phyloP scores from a whole-genome alignment of 148 eudicot species.

The Suaeda aralocaspica region DNA sequence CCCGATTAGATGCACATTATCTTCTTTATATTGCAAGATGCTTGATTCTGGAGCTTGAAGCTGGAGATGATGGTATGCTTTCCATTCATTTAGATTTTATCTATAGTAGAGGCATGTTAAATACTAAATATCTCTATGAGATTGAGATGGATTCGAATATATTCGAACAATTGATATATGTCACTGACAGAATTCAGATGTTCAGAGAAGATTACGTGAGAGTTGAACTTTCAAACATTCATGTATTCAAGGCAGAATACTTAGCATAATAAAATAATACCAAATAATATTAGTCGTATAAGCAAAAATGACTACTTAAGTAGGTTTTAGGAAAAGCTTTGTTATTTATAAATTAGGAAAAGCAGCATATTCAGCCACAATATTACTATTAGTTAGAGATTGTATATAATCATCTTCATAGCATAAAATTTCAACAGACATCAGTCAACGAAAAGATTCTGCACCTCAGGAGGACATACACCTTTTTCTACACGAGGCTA shows the following conservation, averaged over 20 bases:
- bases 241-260: background rate
- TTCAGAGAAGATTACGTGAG: background rate
- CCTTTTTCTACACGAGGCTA: slow-evolving; percentile 71
- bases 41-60: slow-evolving; percentile 69
- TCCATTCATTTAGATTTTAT: background rate
- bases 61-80: slow-evolving; percentile 40
- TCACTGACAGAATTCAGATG: background rate
- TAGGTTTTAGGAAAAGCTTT: background rate
- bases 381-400: background rate
- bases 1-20: slow-evolving; percentile 89
- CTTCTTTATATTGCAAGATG: slow-evolving; percentile 70
- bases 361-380: background rate
- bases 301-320: too few species aligned
- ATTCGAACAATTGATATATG: background rate
- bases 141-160: background rate
- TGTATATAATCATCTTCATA: slow-evolving; percentile 8
- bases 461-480: slow-evolving; percentile 59
- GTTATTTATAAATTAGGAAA: too few species aligned
- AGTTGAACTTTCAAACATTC: background rate
- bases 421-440: slow-evolving; percentile 33
- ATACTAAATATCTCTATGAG: background rate
- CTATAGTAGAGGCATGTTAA: background rate
- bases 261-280: background rate
- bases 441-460: slow-evolving; percentile 49
- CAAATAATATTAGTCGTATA: too few species aligned